Conservation (phyloP, 1,284 basidiomycete genomes). For the Fomitopsis pinicola region DNA sequence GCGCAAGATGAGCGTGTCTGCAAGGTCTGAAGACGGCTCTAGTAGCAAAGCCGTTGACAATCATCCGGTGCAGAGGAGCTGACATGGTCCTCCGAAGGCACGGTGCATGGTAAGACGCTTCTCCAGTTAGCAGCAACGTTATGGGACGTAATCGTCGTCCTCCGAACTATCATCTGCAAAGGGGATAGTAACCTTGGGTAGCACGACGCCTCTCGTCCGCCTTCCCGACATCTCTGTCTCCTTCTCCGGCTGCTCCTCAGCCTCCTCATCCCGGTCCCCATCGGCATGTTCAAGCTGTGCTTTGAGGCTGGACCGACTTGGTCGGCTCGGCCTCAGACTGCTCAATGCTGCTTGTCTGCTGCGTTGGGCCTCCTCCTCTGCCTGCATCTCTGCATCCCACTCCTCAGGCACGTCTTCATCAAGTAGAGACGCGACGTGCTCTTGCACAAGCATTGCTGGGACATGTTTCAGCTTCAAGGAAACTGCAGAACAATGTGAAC, state of each 20-base stretch:
- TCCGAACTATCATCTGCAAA: slow-evolving; percentile 10
- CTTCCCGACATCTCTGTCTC: slow-evolving; percentile 6
- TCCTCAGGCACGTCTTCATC: slow-evolving; percentile 34
- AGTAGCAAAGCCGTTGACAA: too few relatives aligned
- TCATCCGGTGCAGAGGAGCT: too few relatives aligned
- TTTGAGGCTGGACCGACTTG: not conserved
- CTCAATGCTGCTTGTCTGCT: slow-evolving; percentile 7
- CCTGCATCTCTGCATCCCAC: slow-evolving; percentile 35
- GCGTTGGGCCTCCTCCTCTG: slow-evolving; percentile 1
- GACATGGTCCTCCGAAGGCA: too few relatives aligned
- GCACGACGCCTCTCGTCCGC: slow-evolving; percentile 2
- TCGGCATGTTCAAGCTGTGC: slow-evolving; percentile 5
- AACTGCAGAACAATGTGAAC: not conserved
- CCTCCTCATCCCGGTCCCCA: slow-evolving; percentile 9
- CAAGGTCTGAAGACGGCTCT: too few relatives aligned
- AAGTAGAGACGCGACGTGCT: slow-evolving; percentile 48
- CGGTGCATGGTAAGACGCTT: too few relatives aligned
- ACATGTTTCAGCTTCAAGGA: not conserved
- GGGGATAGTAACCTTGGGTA: not conserved
- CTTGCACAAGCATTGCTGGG: slow-evolving; percentile 64
- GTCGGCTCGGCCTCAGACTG: not conserved
- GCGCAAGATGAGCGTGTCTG: too few relatives aligned
- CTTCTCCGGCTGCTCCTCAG: not conserved
- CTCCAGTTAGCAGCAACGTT: not conserved
- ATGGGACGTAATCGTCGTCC: slow-evolving; percentile 3